phyloP scores from a whole-genome alignment of 495 filamentous ascomycete genomes.

The Penicillium diatomitis region DNA sequence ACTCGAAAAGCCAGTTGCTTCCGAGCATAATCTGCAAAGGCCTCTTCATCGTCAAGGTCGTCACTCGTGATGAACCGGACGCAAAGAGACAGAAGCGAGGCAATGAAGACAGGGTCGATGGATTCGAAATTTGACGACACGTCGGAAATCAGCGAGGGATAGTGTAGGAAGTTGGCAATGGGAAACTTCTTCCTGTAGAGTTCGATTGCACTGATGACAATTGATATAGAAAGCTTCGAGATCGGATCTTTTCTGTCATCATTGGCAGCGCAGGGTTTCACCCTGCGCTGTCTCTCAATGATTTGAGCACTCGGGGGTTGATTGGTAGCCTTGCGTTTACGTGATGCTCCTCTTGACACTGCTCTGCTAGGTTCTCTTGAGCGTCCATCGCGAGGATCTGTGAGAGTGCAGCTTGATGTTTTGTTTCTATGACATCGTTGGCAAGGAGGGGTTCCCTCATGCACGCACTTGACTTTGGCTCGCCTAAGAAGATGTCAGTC shows the following conservation, averaged over 20 bases:
- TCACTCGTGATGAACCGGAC: conserved; percentile 28
- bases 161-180: conserved; percentile 36
- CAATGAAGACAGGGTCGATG: conserved; percentile 35
- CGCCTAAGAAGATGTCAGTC: conserved; percentile 11
- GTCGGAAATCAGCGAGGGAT: conserved; percentile 35
- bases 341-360: neutral
- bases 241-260: conserved; percentile 15
- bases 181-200: conserved; percentile 36
- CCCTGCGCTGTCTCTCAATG: neutral
- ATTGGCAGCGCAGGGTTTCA: neutral
- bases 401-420: conserved; percentile 17
- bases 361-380: neutral
- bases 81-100: conserved; percentile 31
- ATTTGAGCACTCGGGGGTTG: neutral
- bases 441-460: conserved; percentile 33
- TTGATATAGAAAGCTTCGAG: conserved; percentile 18
- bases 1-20: conserved; percentile 26
- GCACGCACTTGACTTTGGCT: conserved; percentile 36
- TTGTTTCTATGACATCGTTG: conserved; percentile 27
- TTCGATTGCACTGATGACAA: conserved; percentile 31
- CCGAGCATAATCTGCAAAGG: conserved; percentile 31
- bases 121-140: conserved; percentile 23
- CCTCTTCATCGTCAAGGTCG: conserved; percentile 21
- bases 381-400: conserved; percentile 21
- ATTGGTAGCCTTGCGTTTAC: conserved; percentile 10